phyloP scores from a whole-genome alignment of 768 basidiomycete genomes.

The Trametes sanguinea region DNA sequence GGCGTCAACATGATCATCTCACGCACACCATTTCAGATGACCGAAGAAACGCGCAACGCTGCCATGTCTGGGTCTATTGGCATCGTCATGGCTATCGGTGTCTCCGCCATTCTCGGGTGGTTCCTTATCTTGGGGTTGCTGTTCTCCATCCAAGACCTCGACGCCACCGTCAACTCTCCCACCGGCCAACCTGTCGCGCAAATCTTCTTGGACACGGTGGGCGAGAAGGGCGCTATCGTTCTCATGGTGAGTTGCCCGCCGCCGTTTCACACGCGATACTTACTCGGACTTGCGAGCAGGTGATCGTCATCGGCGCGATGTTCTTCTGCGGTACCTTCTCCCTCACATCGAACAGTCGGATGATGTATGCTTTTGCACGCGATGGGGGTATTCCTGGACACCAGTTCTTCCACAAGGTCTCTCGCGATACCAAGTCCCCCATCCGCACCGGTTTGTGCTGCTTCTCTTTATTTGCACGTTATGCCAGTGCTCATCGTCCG shows the following conservation, averaged over 20 bases:
- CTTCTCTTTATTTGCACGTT: no score
- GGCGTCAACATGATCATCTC: neutral
- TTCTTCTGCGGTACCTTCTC: slow-evolving; percentile 80
- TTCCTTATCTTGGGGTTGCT: slow-evolving; percentile 72
- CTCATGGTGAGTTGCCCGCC: slow-evolving; percentile 54
- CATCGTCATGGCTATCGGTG: slow-evolving; percentile 70
- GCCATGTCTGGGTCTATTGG: slow-evolving; percentile 66
- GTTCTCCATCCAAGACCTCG: slow-evolving; percentile 76
- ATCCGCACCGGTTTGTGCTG: slow-evolving; percentile 63
- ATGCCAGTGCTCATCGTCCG: neutral
- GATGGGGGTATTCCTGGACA: slow-evolving; percentile 75
- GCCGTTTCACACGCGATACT: neutral
- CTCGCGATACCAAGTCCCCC: slow-evolving; percentile 58
- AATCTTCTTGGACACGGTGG: slow-evolving; percentile 77
- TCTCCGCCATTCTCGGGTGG: slow-evolving; percentile 73
- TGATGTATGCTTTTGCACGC: slow-evolving; percentile 82
- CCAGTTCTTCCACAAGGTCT: slow-evolving; percentile 66
- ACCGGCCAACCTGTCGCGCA: slow-evolving; percentile 77
- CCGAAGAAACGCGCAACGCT: slow-evolving; percentile 71
- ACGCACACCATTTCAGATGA: slow-evolving; percentile 49
- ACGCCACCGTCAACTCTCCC: slow-evolving; percentile 48
- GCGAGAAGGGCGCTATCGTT: slow-evolving; percentile 70
- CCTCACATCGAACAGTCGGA: slow-evolving; percentile 74
- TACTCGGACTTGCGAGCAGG: slow-evolving; percentile 34
- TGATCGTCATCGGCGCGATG: slow-evolving; percentile 71